Conservation (phyloP, 1,284 basidiomycete species). For the Apiotrichum veenhuisii region DNA sequence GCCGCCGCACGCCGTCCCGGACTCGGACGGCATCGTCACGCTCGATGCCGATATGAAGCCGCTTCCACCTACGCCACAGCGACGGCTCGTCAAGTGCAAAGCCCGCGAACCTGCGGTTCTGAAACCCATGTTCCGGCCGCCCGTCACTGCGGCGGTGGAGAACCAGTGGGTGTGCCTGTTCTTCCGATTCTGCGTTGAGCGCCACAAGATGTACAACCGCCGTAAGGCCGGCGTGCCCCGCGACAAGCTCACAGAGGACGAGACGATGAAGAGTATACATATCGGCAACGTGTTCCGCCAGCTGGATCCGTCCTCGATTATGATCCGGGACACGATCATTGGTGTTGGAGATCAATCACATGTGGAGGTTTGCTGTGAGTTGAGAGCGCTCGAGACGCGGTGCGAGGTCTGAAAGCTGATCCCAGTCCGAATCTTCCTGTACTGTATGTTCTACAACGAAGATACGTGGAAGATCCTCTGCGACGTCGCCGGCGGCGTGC, state of each 20-base stretch:
- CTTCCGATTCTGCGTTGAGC: constrained; percentile 36
- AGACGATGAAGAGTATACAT: constrained; percentile 22
- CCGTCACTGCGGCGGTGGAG: constrained; percentile 16
- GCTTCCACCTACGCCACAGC: too few species aligned
- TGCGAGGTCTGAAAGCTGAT: background rate
- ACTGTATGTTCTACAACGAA: constrained; percentile 27
- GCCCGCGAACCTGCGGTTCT: constrained; percentile 7
- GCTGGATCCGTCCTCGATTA: constrained; percentile 21
- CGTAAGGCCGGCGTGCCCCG: constrained; percentile 20
- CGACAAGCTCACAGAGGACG: constrained; percentile 22
- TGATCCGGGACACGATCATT: constrained; percentile 19
- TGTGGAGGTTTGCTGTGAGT: constrained; percentile 35
- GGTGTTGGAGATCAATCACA: constrained; percentile 23
- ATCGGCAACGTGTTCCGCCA: constrained; percentile 33
- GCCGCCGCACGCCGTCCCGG: too few species aligned
- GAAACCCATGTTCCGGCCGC: constrained; percentile 16
- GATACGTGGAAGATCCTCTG: constrained; percentile 24
- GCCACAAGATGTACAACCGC: constrained; percentile 28
- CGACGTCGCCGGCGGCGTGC: constrained; percentile 18
- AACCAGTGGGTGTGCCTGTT: constrained; percentile 31
- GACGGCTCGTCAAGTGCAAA: background rate
- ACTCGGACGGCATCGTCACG: background rate
- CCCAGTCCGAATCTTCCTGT: constrained; percentile 34
- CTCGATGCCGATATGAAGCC: background rate
- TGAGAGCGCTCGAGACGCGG: too few species aligned